Evolutionary conservation across 768 basidiomycete genomes (phyloP).

Genomic region (Crassisporium funariophilum): DNA sequence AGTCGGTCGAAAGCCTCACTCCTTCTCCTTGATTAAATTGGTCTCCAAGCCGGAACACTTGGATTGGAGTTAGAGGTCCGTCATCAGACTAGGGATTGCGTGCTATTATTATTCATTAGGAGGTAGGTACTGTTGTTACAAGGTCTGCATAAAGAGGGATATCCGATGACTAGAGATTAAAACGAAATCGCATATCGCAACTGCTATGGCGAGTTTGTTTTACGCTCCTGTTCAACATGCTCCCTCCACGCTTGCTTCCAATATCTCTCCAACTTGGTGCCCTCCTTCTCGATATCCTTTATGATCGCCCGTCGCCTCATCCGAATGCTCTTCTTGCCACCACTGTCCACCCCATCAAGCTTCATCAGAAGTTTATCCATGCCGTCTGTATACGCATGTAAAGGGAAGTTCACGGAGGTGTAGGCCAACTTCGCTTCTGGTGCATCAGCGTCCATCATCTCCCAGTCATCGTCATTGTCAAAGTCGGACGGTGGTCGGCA

Average conservation of each 20-base stretch:
- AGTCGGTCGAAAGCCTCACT: too few species aligned
- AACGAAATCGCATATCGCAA: too few species aligned
- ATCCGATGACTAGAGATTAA: too few species aligned
- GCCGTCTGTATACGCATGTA: slow-evolving; percentile 65
- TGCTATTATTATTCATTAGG: too few species aligned
- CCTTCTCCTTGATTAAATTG: too few species aligned
- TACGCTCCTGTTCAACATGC: slow-evolving; percentile 23
- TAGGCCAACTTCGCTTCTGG: slow-evolving; percentile 53
- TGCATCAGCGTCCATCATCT: slow-evolving; percentile 21
- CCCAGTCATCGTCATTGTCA: slow-evolving; percentile 9
- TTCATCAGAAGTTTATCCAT: slow-evolving; percentile 63
- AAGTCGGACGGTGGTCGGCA: slow-evolving; percentile 19
- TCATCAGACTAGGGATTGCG: too few species aligned
- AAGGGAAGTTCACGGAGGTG: slow-evolving; percentile 57
- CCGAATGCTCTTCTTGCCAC: slow-evolving; percentile 57
- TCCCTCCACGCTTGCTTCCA: slow-evolving; percentile 42
- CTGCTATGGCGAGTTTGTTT: too few species aligned
- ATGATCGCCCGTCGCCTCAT: slow-evolving; percentile 53
- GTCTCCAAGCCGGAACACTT: too few species aligned
- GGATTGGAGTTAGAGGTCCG: too few species aligned
- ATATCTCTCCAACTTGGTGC: slow-evolving; percentile 49
- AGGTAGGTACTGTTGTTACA: too few species aligned
- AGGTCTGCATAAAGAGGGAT: too few species aligned
- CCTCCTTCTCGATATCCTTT: slow-evolving; percentile 60
- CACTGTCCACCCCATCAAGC: slow-evolving; percentile 70